These are phyloP conservation scores for Yarrowia phangngaensis DNA, from an alignment of 805 yeast genomes.

Conservation along the genomic window DNA sequence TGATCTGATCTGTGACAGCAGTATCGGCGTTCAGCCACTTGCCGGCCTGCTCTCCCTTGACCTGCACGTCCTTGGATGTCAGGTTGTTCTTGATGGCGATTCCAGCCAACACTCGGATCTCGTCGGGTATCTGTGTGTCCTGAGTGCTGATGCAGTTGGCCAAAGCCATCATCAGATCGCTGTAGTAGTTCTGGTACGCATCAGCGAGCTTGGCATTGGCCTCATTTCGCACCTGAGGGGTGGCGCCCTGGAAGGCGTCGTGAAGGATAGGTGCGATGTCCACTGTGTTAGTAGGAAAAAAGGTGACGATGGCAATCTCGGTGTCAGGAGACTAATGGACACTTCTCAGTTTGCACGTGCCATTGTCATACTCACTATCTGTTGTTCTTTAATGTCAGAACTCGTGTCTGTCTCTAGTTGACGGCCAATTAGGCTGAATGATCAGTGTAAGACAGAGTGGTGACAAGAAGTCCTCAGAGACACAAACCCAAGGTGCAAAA, in stretches of 20 bases:
- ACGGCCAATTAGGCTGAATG: too few relatives aligned
- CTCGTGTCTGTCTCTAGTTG: too few relatives aligned
- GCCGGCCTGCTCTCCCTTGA: constrained; percentile 55
- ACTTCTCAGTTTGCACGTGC: too few relatives aligned
- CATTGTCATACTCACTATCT: too few relatives aligned
- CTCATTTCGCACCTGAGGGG: constrained; percentile 49
- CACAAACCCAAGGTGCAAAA: constrained; percentile 17
- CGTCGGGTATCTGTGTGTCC: constrained; percentile 49
- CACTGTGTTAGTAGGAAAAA: constrained; percentile 28
- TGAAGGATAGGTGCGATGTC: constrained; percentile 72
- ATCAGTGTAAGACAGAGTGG: constrained; percentile 23
- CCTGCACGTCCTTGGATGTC: constrained; percentile 70
- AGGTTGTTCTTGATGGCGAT: constrained; percentile 82
- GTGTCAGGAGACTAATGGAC: too few relatives aligned
- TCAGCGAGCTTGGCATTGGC: constrained; percentile 75
- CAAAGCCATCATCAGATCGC: constrained; percentile 62
- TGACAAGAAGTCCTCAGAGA: constrained; percentile 23
- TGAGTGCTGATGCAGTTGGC: constrained; percentile 69
- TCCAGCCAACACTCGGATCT: constrained; percentile 90
- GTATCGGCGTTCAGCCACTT: constrained; percentile 69
- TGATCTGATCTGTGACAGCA: constrained; percentile 58
- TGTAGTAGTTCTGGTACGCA: constrained; percentile 72
- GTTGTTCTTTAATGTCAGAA: too few relatives aligned
- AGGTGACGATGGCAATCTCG: background rate
- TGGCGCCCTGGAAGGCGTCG: constrained; percentile 63